Evolutionary conservation across 129 eudicot species (phyloP), one percentile per base, ranked within the genome.

Genomic region (Deinandra increscens): DNA sequence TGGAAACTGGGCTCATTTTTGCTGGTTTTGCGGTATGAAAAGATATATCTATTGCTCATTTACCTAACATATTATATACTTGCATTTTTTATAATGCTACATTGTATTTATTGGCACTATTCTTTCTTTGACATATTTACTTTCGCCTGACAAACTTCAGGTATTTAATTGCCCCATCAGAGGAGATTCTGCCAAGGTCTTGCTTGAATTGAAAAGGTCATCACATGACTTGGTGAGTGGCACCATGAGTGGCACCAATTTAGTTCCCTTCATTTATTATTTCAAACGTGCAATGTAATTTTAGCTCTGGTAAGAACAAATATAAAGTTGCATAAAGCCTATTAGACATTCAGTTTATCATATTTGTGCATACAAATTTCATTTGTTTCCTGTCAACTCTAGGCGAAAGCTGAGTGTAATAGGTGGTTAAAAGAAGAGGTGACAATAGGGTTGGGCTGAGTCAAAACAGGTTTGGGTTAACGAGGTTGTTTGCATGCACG

Each of bases 81-180:
- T 55, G 17, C 1, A 8, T 68, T 15, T 22, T 56, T 17, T 11
- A 9, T 13, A 38, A 26, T 3, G 7, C 15, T 43, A 26, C 18
- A 11, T 65, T 68, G 31, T 26, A 26, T 26, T 26, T 26, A 26
- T 26, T 3, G 31, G 31, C 31, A 26, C 31, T 26, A 26, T 26
- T 1, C 31, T 26, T 26, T 26, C 31, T 26, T 53, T 53, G 41
- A 76, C 78, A 73, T 70, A 14, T 38, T 61, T 79, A 26, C 26
- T 31, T 19, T 74, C 55, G 41, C 36, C 41, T 14, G 36, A 34
- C 56, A 31, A 43, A 66, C 71, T 77, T 73, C 81, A 26, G 31
- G 31, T 26, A 26, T 26, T 26, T 26, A 26, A 26, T 26, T 26
- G 31, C 31, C 31, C 31, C 31, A 26, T 26, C 31, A 26, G 31